A percentile compares a stretch with the other conserved stretches of the same genome.
Conservation (phyloP, 805 yeast genomes). For the Metschnikowia dekortorum region DNA sequence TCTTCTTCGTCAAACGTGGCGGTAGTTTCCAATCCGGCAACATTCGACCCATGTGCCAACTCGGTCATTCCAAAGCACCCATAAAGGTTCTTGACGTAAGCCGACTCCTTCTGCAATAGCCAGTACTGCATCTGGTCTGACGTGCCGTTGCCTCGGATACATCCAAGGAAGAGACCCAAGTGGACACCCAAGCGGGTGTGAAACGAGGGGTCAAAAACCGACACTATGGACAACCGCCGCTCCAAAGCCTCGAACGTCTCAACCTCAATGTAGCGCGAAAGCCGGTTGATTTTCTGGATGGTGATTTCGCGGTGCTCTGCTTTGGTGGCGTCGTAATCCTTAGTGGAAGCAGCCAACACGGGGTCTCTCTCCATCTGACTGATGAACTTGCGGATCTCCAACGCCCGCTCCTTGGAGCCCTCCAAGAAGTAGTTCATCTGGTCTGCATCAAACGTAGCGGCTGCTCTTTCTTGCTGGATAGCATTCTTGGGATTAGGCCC, state of each 20-base stretch:
- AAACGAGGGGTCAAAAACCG: conserved; percentile 71
- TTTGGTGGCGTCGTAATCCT: conserved; percentile 56
- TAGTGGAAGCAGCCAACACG: conserved; percentile 47
- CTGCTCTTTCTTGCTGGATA: conserved; percentile 42
- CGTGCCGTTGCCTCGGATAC: conserved; percentile 86
- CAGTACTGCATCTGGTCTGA: conserved; percentile 78
- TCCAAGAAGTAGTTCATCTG: conserved; percentile 54
- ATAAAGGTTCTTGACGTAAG: conserved; percentile 50
- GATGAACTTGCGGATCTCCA: conserved; percentile 43
- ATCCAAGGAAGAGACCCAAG: conserved; percentile 75
- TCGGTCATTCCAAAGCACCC: conserved; percentile 67
- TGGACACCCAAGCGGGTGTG: conserved; percentile 86
- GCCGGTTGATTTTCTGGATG: conserved; percentile 56
- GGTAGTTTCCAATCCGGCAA: conserved; percentile 89
- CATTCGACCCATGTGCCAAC: conserved; percentile 71
- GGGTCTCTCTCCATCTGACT: conserved; percentile 69
- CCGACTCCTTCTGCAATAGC: conserved; percentile 67
- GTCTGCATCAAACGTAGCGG: conserved; percentile 32
- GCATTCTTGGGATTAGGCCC: conserved; percentile 33
- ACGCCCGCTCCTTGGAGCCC: conserved; percentile 42
- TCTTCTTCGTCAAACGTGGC: conserved; percentile 67
- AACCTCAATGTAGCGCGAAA: conserved; percentile 59
- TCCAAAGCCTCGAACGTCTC: conserved; percentile 44
- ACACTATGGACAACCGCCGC: conserved; percentile 54
- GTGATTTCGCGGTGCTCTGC: conserved; percentile 55